A percentile compares a stretch with the other conserved stretches of the same genome.
phyloP scores from a whole-genome alignment of 2,329 filamentous ascomycete species.

The Herpotrichia juniperi region DNA sequence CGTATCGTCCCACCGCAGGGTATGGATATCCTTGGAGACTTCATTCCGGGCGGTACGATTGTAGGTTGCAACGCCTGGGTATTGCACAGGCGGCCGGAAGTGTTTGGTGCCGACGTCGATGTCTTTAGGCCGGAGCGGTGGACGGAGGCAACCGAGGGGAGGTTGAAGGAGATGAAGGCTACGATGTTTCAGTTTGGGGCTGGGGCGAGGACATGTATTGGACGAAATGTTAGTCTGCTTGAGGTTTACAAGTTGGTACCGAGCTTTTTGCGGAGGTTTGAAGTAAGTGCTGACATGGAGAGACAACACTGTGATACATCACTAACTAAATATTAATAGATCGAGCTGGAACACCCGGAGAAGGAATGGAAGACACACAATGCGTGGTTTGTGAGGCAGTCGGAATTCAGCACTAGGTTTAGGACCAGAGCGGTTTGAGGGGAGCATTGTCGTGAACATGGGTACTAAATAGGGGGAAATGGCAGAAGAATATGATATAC shows the following conservation, averaged over 20 bases:
- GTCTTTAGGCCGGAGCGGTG: constrained; percentile 73
- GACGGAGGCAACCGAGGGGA: constrained; percentile 60
- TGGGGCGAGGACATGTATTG: constrained; percentile 71
- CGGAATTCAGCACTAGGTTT: constrained; percentile 53
- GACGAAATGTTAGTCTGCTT: constrained; percentile 58
- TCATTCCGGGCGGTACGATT: constrained; percentile 72
- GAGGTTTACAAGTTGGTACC: constrained; percentile 60
- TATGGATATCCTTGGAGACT: constrained; percentile 65
- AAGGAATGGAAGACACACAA: constrained; percentile 56
- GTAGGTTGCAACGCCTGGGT: constrained; percentile 80
- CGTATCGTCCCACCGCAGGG: constrained; percentile 72
- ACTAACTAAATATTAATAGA: constrained; percentile 24
- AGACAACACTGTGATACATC: no score
- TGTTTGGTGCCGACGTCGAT: constrained; percentile 73
- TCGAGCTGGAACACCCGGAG: constrained; percentile 48
- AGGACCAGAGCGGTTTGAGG: constrained; percentile 28
- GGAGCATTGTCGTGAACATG: no score
- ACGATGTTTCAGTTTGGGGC: constrained; percentile 77
- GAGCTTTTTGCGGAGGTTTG: constrained; percentile 68
- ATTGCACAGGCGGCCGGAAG: constrained; percentile 68
- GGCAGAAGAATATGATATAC: not conserved
- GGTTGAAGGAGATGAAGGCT: constrained; percentile 70
- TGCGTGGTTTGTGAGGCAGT: constrained; percentile 60
- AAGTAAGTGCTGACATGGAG: constrained; percentile 47
- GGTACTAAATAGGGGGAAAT: not conserved